Evolutionary conservation across 1,139 yeast genomes (phyloP), one percentile per base, ranked within the genome.

Genomic region (Magnusiomyces fungicola): DNA sequence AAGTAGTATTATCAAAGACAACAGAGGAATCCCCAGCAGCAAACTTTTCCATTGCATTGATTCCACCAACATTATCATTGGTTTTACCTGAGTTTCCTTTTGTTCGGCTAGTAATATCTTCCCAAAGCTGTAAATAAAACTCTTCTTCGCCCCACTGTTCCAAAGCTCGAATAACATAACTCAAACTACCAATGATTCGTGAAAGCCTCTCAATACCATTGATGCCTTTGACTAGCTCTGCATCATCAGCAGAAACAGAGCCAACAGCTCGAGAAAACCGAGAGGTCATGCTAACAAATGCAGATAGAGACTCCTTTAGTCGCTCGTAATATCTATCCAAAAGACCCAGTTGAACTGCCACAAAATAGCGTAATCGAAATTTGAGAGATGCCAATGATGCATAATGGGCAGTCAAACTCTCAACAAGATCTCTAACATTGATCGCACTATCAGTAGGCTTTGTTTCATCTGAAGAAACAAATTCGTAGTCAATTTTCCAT

Each of bases 371-470:
- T 49, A 86, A 69, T 59, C 88, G 87, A 59, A 78, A 83, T 50
- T 78, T 79, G 39, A 79, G 76, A 24, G 85, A 71, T 22, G 74
- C 72, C 50, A 81, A 66, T 14, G 81, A 72, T 39, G 73, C 68
- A 58, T 81, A 83, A 55, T 81, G 84, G 39, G 71, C 73, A 6
- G 87, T 85, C 40, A 87, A 73, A 47, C 81, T 81, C 53, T 82
- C 83, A 34, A 89, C 69, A 32, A 89, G 68, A 55, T 79, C 81
- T 40, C 74, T 74, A 52, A 86, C 61, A 50, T 81, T 79, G 46
- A 77, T 69, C 0, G 92, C 79, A 0, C 90, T 80, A 50, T 75
- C 74, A 0, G 92, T 83, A 1, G 95, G 92, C 54, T 77, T 78
- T 53, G 67, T 50, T 69, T 74, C 58, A 54, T 59, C 49, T 70